Base-by-base conservation (phyloP, 441 rosid genomes). In the Brassica hybrid region DNA sequence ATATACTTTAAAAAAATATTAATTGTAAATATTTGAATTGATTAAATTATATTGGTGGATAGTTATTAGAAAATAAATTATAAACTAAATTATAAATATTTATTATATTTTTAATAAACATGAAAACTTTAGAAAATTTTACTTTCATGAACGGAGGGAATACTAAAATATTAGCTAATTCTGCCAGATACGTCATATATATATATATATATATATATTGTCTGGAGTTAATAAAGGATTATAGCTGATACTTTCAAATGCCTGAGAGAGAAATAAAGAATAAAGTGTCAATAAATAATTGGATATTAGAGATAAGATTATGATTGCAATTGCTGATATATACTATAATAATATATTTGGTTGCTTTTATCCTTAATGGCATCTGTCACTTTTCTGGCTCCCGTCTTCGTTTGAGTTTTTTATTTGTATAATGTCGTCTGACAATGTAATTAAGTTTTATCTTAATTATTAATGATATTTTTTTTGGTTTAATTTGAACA, bases 271-370 rank as follows among this genome's bases (percentile, higher is more conserved):
- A n/a, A n/a, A n/a, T n/a, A n/a, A n/a, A n/a, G n/a, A 30, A 25
- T 43, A 27, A 43, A n/a, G n/a, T n/a, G n/a, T 52, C 52, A 67
- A 67, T 14, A 69, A 21, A 61, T 54, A n/a, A 63, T 30, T 45
- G 52, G 65, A 65, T 75, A 65, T 50, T 50, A 59, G 32, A 68
- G 79, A 71, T 65, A 75, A 48, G 83, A 75, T 71, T 75, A 11
- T 71, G 76, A 70, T 65, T 41, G 2, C 43, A 38, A 38, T 9
- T 38, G 43, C 43, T 8, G 5, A 7, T 38, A 38, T 8, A 38
- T 38, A 2, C 7, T 38, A 38, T 38, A n/a, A n/a, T n/a, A n/a
- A n/a, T n/a, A n/a, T n/a, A 38, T 38, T 38, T 73, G 50, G n/a
- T 45, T 18, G 58, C 50, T n/a, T 61, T 73, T 11, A 13, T 27